Evolutionary conservation across 2,329 filamentous ascomycete species (phyloP), one percentile per base, ranked within the genome.

Genomic region (Pestalotiopsis sp.): DNA sequence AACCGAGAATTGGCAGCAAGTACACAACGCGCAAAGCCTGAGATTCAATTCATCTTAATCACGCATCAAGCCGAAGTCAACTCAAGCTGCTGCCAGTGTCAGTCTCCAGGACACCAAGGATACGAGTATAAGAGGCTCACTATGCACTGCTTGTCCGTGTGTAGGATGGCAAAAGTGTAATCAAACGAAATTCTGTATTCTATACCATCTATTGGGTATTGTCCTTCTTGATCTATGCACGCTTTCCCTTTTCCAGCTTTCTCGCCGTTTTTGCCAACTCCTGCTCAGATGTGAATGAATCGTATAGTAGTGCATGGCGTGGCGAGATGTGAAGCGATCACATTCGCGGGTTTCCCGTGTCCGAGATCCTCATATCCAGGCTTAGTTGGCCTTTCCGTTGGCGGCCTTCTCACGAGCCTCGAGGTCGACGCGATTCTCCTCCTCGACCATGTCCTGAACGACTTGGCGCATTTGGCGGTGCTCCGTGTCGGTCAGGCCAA

Each of bases 401-500:
- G 25, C 9, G n/a, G 59, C 59, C 31, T 39, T 62, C 59, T 27
- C 25, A 36, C 59, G 59, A 31, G 59, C 59, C 38, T 62, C 59
- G 13, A 62, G 27, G 20, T 62, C 59, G 13, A 36, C 9, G 14
- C 38, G 38, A 27, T 57, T 65, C 25, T 65, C 25, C 31, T 31
- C 41, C 38, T 65, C 41, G 14, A 65, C 23, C 27, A 57, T 57
- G 23, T 60, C 12, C n/a, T 60, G 38, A n/a, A 66, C 14, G 7
- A 39, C 31, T 14, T 36, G n/a, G 58, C 81, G 80, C 69, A 86
- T 71, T 73, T 87, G 80, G 59, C 78, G 76, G 74, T 84, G 81
- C 78, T 89, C 85, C 52, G 82, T 82, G 59, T 77, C 74, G 1
- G 82, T 85, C 66, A 84, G 80, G 9, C 79, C 79, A 27, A 76